Evolutionary conservation across 805 yeast genomes (phyloP), one percentile per base, ranked within the genome.

Genomic region (Komagataella pastoris): DNA sequence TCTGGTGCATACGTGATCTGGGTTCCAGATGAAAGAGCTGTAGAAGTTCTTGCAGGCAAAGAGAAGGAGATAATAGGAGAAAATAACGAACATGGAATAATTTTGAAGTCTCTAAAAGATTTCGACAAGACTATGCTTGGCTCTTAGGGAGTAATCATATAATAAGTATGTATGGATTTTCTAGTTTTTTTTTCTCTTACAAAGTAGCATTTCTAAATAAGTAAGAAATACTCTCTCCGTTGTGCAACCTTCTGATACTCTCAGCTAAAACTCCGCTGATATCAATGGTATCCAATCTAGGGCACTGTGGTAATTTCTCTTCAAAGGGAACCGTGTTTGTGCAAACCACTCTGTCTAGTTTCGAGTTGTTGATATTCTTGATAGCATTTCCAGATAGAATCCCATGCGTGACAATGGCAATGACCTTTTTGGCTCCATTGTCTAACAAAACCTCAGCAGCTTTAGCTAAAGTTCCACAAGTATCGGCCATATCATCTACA

Each of bases 401-500:
- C 55, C 93, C 95, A 63, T 85, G 95, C 2, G 93, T 85, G 17
- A 85, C 89, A 56, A 86, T 83, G 36, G 93, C 91, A 59, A 86
- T 78, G 45, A 86, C 93, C 52, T 80, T 74, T 59, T 79, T 72
- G 48, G 91, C 93, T 40, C 76, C 76, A 59, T 85, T 81, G 24
- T 78, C 81, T 54, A 85, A 63, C 52, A 86, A 70, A 12, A 83
- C 79, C 56, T 86, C 91, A 19, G 89, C 87, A 44, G 93, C 93
- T 66, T 85, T 86, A 51, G 83, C 86, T 56, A 86, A 69, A 17
- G 95, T 86, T 55, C 93, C 95, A 69, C 95, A 86, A 18, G 95
- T 86, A 64, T 86, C 95, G 48, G 93, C 93, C 89, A 86, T 86
- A 65, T 86, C 95, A 68, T 86, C 95, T 47, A 86, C 87, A 58